A percentile compares a stretch with the other conserved stretches of the same genome.
phyloP scores from a whole-genome alignment of 768 basidiomycete species.

The Mycena rebaudengoi region DNA sequence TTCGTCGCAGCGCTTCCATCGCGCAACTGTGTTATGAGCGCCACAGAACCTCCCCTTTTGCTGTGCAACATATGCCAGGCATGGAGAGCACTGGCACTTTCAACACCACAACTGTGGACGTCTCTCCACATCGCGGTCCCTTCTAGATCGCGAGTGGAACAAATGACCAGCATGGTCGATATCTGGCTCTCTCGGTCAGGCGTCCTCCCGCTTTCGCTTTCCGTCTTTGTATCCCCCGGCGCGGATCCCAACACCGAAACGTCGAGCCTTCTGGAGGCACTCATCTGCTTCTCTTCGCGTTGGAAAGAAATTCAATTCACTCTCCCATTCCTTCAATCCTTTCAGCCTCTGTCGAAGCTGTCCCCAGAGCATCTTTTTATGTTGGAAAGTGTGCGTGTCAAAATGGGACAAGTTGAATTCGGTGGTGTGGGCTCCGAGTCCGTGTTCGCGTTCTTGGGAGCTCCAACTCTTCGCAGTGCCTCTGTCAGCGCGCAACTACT shows the following conservation, averaged over 20 bases:
- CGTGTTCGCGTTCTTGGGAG: neutral
- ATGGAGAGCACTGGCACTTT: conserved; percentile 30
- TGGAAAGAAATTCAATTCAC: neutral
- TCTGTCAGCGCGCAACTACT: no score
- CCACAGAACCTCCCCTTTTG: conserved; percentile 27
- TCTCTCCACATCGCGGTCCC: conserved; percentile 21
- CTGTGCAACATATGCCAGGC: conserved; percentile 29
- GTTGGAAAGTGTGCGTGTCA: neutral
- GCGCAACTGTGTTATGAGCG: conserved; percentile 24
- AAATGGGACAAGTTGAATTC: no score
- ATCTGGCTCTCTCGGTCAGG: neutral
- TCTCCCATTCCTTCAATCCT: no score
- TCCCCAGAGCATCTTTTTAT: neutral
- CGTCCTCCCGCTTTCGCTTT: neutral
- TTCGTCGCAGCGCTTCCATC: conserved; percentile 25
- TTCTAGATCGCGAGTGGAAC: neutral
- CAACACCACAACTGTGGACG: conserved; percentile 35
- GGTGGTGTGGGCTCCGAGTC: neutral
- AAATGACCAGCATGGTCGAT: neutral
- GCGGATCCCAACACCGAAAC: neutral
- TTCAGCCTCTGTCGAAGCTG: no score
- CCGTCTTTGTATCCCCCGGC: neutral
- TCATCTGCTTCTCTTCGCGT: no score
- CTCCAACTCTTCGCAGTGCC: neutral
- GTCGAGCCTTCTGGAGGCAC: neutral